Conservation (phyloP, 176 grass and related monocot species). For the Carex cristatella region DNA sequence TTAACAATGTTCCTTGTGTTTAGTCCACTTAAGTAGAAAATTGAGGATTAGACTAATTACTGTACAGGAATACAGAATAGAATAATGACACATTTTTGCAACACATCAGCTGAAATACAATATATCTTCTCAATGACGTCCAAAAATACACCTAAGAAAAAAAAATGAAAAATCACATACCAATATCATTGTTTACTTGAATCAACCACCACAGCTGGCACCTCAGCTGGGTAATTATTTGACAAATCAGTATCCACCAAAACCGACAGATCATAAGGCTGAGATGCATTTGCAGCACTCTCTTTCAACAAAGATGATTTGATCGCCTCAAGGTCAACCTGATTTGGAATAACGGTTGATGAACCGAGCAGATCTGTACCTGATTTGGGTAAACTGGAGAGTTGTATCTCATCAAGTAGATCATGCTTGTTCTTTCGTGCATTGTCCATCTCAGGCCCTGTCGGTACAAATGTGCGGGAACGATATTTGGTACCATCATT, state of each 20-base stretch:
- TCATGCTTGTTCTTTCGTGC: slow-evolving; percentile 40
- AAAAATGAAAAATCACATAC: slow-evolving; percentile 24
- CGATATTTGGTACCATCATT: slow-evolving; percentile 56
- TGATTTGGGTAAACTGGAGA: slow-evolving; percentile 22
- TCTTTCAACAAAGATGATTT: slow-evolving; percentile 72
- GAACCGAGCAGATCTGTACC: neutral
- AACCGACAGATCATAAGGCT: slow-evolving; percentile 63
- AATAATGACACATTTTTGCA: slow-evolving; percentile 22
- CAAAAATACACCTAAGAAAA: slow-evolving; percentile 19
- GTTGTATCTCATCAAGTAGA: slow-evolving; percentile 27
- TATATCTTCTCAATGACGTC: neutral
- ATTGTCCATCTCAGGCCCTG: slow-evolving; percentile 53
- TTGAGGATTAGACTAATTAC: neutral
- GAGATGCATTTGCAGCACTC: slow-evolving; percentile 45
- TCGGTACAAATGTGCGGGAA: slow-evolving; percentile 50
- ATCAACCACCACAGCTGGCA: slow-evolving; percentile 35
- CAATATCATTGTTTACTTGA: slow-evolving; percentile 62
- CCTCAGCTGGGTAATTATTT: slow-evolving; percentile 40
- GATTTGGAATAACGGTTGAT: slow-evolving; percentile 3
- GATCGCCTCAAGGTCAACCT: slow-evolving; percentile 62
- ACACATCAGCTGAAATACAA: slow-evolving; percentile 15
- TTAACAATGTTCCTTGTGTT: neutral
- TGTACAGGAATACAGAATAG: slow-evolving; percentile 11
- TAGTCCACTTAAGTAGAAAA: neutral
- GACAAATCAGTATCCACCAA: slow-evolving; percentile 41